These are phyloP conservation scores for Fusarium keratoplasticum DNA, from an alignment of 2,329 filamentous ascomycete genomes.

Conservation along the genomic window DNA sequence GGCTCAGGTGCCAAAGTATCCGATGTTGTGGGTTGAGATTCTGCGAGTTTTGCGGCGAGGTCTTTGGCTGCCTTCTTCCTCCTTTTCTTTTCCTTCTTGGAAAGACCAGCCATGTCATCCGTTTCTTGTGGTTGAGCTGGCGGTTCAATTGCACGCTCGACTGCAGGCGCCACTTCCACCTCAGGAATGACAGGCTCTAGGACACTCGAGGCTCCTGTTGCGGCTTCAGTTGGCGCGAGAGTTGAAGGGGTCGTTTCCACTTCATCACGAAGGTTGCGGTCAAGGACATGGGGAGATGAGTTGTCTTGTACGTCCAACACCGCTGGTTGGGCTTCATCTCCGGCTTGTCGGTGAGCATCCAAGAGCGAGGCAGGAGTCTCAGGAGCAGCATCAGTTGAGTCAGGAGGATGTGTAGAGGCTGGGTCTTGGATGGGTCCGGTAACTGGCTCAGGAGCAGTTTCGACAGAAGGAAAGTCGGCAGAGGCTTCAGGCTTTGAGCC, in stretches of 20 bases:
- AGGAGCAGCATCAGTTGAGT: neutral
- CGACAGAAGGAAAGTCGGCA: neutral
- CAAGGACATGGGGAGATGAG: neutral
- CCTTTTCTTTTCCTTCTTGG: slow-evolving; percentile 12
- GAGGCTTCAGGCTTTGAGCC: neutral
- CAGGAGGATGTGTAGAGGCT: neutral
- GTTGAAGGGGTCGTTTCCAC: neutral
- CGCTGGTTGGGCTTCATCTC: neutral
- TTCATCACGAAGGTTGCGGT: neutral
- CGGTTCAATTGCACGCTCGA: neutral
- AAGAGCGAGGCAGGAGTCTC: neutral
- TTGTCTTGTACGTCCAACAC: neutral
- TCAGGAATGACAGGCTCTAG: neutral
- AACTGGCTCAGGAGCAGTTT: neutral
- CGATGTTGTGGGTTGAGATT: neutral
- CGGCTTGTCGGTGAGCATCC: neutral
- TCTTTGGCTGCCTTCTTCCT: neutral
- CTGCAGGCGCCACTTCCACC: neutral
- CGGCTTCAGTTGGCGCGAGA: neutral
- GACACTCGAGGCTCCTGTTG: neutral
- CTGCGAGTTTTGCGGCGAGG: neutral
- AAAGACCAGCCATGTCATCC: neutral
- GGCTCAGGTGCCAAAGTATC: neutral
- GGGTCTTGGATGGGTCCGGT: neutral
- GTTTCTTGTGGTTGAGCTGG: slow-evolving; percentile 14